Evolutionary conservation across 2,329 filamentous ascomycete species (phyloP).

Genomic region (Verticillium tricorpus): DNA sequence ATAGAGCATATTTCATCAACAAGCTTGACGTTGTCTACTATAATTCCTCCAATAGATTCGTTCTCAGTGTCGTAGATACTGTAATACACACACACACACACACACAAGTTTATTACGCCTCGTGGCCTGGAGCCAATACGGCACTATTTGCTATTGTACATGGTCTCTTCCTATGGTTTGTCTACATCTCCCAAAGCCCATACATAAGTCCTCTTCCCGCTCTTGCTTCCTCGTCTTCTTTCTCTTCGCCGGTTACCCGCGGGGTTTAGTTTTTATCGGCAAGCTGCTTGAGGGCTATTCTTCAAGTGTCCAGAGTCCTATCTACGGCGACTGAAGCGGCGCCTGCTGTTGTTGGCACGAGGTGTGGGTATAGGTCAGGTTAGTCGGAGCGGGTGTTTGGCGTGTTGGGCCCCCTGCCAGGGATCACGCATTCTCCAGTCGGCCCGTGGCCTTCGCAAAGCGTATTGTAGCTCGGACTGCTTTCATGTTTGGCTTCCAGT

Average conservation of each 20-base stretch:
- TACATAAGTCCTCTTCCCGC: background rate
- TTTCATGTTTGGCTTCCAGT: conserved; percentile 23
- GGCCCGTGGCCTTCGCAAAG: conserved; percentile 22
- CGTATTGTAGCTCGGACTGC: conserved; percentile 22
- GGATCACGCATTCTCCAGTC: conserved; percentile 11
- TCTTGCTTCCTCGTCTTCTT: background rate
- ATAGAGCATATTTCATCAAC: too few relatives aligned
- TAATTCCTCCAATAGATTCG: too few relatives aligned
- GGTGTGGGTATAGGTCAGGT: conserved; percentile 1
- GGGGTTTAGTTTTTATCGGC: conserved; percentile 7
- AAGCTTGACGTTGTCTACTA: too few relatives aligned
- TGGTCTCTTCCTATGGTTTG: background rate
- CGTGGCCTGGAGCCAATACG: background rate
- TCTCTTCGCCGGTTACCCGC: background rate
- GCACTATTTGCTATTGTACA: conserved; percentile 1
- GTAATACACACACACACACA: background rate
- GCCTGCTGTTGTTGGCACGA: conserved; percentile 6
- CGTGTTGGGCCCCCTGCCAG: background rate
- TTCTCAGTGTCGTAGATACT: too few relatives aligned
- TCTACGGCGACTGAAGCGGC: conserved; percentile 11
- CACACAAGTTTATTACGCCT: conserved; percentile 2
- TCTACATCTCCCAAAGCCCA: background rate
- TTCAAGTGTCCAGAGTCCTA: conserved; percentile 14
- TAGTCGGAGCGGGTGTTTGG: conserved; percentile 2
- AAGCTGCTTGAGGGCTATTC: conserved; percentile 11